These are phyloP conservation scores for Neonectria punicea DNA, from an alignment of 2,329 filamentous ascomycete species.

Conservation along the genomic window DNA sequence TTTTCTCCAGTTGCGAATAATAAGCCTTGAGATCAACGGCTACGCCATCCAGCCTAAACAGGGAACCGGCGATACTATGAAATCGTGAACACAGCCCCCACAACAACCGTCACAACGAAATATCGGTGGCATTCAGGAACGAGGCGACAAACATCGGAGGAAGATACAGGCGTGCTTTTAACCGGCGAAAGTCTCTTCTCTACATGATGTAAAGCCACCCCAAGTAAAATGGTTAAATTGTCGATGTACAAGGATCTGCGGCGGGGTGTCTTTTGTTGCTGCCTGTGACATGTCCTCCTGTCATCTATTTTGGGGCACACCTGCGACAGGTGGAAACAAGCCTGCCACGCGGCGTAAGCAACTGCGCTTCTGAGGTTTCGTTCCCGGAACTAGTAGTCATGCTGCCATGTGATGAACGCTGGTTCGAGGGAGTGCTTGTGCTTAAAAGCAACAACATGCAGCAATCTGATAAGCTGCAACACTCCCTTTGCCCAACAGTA, in stretches of 20 bases:
- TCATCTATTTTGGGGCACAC: constrained; percentile 9
- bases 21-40: constrained; percentile 5
- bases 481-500: neutral
- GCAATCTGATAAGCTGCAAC: neutral
- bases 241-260: constrained; percentile 4
- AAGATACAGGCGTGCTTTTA: neutral
- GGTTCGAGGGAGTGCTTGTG: neutral
- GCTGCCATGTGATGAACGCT: neutral
- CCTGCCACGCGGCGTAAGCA: neutral
- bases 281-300: constrained; percentile 8
- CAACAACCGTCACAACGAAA: constrained; percentile 4
- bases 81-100: constrained; percentile 5
- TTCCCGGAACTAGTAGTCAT: neutral
- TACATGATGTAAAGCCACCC: neutral
- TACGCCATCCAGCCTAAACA: neutral
- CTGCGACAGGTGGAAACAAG: constrained; percentile 11
- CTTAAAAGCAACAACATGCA: neutral
- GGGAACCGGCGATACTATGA: neutral
- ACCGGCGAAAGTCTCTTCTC: neutral
- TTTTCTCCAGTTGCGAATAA: constrained; percentile 8
- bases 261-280: constrained; percentile 23
- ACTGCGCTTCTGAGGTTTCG: neutral
- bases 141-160: neutral
- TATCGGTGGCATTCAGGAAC: neutral
- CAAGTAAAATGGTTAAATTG: neutral